Conservation (phyloP, 768 basidiomycete genomes). For the Pulveroboletus ravenelii region DNA sequence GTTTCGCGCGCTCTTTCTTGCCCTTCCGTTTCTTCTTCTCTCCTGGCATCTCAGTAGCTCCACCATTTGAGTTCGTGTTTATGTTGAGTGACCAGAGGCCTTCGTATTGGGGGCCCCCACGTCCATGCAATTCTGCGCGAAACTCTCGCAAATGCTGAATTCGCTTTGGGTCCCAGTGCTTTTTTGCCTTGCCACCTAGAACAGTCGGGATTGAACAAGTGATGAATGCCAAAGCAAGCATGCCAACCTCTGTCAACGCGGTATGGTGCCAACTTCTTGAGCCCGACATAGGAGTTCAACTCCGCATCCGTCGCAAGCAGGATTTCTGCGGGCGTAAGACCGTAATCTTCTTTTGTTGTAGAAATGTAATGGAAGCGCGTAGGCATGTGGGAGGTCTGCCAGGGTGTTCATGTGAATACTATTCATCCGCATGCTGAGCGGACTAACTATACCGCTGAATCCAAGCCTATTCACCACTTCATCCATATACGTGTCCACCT, state of each 20-base stretch:
- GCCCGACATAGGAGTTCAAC: slow-evolving; percentile 83
- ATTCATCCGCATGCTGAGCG: not conserved
- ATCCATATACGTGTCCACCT: slow-evolving; percentile 85
- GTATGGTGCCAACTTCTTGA: slow-evolving; percentile 92
- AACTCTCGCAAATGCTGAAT: slow-evolving; percentile 68
- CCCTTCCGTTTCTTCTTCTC: slow-evolving; percentile 60
- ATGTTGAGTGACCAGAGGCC: slow-evolving; percentile 18
- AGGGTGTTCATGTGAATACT: slow-evolving; percentile 2
- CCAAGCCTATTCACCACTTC: slow-evolving; percentile 79
- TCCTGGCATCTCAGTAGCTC: slow-evolving; percentile 9
- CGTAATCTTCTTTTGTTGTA: slow-evolving; percentile 56
- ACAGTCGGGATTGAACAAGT: not conserved
- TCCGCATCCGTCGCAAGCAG: slow-evolving; percentile 89
- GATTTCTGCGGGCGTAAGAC: slow-evolving; percentile 79
- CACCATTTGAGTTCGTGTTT: slow-evolving; percentile 3
- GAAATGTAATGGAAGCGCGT: slow-evolving; percentile 93
- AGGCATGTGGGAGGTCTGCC: slow-evolving; percentile 79
- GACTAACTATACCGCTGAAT: slow-evolving; percentile 89
- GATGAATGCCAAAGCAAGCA: slow-evolving; percentile 2
- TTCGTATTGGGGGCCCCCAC: slow-evolving; percentile 26
- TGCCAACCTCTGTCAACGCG: slow-evolving; percentile 44
- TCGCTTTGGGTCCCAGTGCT: slow-evolving; percentile 57
- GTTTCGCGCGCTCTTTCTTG: slow-evolving; percentile 61
- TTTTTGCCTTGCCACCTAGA: slow-evolving; percentile 26
- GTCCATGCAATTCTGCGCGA: slow-evolving; percentile 52